These are phyloP conservation scores for Russula brevipes DNA, from an alignment of 768 basidiomycete species.

Conservation along the genomic window DNA sequence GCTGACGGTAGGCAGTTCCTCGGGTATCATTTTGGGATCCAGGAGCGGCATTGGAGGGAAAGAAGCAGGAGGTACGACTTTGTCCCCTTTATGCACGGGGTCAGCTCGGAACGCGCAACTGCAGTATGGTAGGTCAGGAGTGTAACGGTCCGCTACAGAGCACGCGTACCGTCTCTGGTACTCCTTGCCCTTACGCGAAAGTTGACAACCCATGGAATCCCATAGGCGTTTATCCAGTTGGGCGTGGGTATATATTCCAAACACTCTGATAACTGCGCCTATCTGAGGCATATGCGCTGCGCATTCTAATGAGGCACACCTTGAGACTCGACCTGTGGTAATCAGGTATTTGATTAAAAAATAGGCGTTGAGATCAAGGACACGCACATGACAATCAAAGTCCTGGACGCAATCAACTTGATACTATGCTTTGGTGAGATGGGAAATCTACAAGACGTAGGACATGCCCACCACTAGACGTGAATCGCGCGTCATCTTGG, in stretches of 20 bases:
- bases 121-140: not conserved
- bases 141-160: not conserved
- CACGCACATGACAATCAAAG: constrained; percentile 19
- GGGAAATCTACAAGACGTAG: not conserved
- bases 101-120: constrained; percentile 45
- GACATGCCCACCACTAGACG: constrained; percentile 19
- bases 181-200: constrained; percentile 43
- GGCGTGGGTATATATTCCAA: constrained; percentile 47
- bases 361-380: not conserved
- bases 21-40: constrained; percentile 14
- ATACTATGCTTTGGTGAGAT: constrained; percentile 27
- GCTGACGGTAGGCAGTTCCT: constrained; percentile 34
- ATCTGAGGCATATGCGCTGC: not conserved
- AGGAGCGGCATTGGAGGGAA: constrained; percentile 41
- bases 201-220: constrained; percentile 41
- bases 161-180: constrained; percentile 46
- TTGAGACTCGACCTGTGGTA: constrained; percentile 36
- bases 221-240: constrained; percentile 44
- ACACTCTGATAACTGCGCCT: constrained; percentile 42
- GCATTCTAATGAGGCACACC: constrained; percentile 26
- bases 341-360: not conserved
- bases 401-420: constrained; percentile 25
- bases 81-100: constrained; percentile 34
- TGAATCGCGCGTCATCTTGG: constrained; percentile 48
- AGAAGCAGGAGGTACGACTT: constrained; percentile 46